A percentile compares a stretch with the other conserved stretches of the same genome.
Evolutionary conservation across 1,284 basidiomycete genomes (phyloP).

Genomic region (Sparassis latifolia): DNA sequence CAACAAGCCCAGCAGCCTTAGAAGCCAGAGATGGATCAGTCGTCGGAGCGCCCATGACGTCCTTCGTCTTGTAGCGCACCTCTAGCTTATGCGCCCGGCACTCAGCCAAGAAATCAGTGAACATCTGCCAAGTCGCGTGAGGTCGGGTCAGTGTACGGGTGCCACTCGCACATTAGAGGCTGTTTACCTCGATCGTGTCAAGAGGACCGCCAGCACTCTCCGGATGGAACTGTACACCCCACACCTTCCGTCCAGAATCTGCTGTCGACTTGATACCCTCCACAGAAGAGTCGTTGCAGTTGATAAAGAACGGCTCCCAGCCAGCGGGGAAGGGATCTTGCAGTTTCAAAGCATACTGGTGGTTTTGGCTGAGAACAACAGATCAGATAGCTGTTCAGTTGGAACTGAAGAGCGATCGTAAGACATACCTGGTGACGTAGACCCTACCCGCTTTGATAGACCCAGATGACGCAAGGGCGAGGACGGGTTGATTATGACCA

Average conservation of each 20-base stretch:
- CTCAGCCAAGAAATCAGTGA: slow-evolving; percentile 82
- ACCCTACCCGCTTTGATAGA: slow-evolving; percentile 94
- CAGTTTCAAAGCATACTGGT: slow-evolving; percentile 91
- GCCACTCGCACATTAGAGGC: no score
- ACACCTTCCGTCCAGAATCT: slow-evolving; percentile 82
- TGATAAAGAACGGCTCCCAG: slow-evolving; percentile 98
- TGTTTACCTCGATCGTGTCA: slow-evolving; percentile 82
- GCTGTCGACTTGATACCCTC: slow-evolving; percentile 93
- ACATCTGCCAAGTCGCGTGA: slow-evolving; percentile 55
- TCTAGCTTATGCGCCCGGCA: slow-evolving; percentile 55
- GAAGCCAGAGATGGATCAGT: slow-evolving; percentile 9
- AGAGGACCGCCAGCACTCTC: slow-evolving; percentile 90
- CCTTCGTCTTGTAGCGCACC: slow-evolving; percentile 13
- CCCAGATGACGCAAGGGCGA: slow-evolving; percentile 86
- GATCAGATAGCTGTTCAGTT: slow-evolving; percentile 2
- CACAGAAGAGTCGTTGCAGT: slow-evolving; percentile 96
- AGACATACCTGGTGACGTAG: slow-evolving; percentile 85
- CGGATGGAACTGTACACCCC: slow-evolving; percentile 97
- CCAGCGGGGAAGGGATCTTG: slow-evolving; percentile 91
- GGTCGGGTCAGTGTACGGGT: no score
- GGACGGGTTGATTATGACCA: slow-evolving; percentile 98
- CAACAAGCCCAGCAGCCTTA: slow-evolving; percentile 19
- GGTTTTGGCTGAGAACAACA: slow-evolving; percentile 65
- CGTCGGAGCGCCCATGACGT: slow-evolving; percentile 22
- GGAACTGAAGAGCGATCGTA: not conserved